Evolutionary conservation across 345 rosid genomes (phyloP).

Genomic region (Arabis hirsuta): DNA sequence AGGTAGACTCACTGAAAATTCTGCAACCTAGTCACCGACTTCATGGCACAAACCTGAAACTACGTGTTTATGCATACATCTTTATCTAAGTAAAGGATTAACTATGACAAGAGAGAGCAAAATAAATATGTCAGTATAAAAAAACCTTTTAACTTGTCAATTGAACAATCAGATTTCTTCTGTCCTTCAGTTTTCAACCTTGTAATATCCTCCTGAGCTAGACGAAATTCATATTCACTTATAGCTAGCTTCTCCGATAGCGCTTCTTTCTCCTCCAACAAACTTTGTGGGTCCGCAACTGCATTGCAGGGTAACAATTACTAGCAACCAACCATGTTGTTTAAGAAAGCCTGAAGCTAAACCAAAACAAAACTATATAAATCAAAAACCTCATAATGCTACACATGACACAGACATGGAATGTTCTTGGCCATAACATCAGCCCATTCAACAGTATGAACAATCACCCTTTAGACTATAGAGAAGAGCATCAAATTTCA

Average conservation of each 20-base stretch:
- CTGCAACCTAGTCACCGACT: conserved; percentile 7
- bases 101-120: conserved; percentile 7
- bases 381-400: conserved; percentile 9
- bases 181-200: conserved; percentile 73
- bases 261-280: conserved; percentile 87
- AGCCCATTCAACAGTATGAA: conserved; percentile 5
- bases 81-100: conserved; percentile 17
- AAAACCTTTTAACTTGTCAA: conserved; percentile 58
- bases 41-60: conserved; percentile 8
- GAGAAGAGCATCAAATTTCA: conserved; percentile 15
- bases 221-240: conserved; percentile 84
- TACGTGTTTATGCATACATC: neutral
- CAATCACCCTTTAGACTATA: neutral
- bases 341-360: conserved; percentile 27
- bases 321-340: conserved; percentile 33
- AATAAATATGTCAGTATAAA: neutral
- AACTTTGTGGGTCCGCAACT: conserved; percentile 94
- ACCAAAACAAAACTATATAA: conserved; percentile 19
- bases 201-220: conserved; percentile 85
- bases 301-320: conserved; percentile 47
- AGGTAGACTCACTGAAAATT: conserved; percentile 18
- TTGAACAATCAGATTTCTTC: conserved; percentile 59
- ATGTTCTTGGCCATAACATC: conserved; percentile 8
- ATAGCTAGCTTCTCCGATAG: conserved; percentile 79
- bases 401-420: conserved; percentile 1